Base-by-base conservation (phyloP, 306 rosid species). In the Glycine soja region DNA sequence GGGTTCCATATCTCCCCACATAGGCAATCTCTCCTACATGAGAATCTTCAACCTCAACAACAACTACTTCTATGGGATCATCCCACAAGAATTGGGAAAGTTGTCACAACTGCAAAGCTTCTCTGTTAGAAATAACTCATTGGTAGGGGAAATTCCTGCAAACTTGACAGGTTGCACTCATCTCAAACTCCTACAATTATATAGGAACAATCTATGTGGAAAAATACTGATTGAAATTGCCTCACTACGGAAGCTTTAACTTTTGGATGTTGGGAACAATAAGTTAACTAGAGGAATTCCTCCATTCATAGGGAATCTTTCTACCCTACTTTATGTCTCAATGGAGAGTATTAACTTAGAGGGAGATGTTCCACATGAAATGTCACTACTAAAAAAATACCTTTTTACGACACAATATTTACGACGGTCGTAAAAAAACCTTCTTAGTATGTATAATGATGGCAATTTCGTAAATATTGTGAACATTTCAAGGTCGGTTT, bases 21-120 rank as follows among this genome's bases (percentile, higher is more conserved):
- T 74, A 8, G 87, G 87, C 1, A 83, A 86, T 63, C 80, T 88
- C 30, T 45, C 83, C 8, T 79, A 78, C 54, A 50, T 88, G 0
- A 83, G 16, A 40, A 0, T 0, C 16, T 0, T 89, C 45, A 0
- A 12, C 65, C 77, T 89, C 13, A 4, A 0, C 4, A 40, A 77
- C 3, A 86, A 89, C 18, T 32, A 13, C 65, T 83, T 85, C 3
- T 6, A 16, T 0, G 85, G 84, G 0, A 13, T 51, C 9, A 83
- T 87, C 7, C 89, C 90, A 0, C 79, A 38, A 8, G 61, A 85
- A 19, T 3, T 80, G 0, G 82, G 70, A 36, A 71, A 18, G 34
- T 69, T 86, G 18, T 43, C 3, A 12, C 65, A 71, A 2, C 72
- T 86, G 13, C 71, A 16, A 1, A 6, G 8, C 34, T 88, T 50